Percentiles rank a stretch among this genome's conserved stretches.
phyloP scores from a whole-genome alignment of 306 rosid genomes.

The Inga leiocalycina region DNA sequence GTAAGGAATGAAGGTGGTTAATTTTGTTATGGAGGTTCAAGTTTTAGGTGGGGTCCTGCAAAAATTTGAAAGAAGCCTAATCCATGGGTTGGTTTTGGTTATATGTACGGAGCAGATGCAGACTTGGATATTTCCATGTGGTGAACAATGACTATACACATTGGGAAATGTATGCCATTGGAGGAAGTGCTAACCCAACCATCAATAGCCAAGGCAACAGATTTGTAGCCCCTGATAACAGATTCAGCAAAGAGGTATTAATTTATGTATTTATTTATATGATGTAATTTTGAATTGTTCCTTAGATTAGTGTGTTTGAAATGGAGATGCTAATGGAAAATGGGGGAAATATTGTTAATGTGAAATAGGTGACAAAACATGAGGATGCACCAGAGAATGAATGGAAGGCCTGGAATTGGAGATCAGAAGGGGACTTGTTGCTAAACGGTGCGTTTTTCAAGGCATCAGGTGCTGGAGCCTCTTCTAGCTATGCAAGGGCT shows the following conservation, averaged over 20 bases:
- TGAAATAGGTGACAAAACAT: conserved; percentile 83
- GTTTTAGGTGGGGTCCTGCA: conserved; percentile 32
- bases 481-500: conserved; percentile 89
- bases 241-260: conserved; percentile 88
- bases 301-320: neutral
- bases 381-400: conserved; percentile 93
- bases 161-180: conserved; percentile 99
- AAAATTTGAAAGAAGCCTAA: conserved; percentile 14
- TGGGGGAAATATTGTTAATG: neutral
- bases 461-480: conserved; percentile 81
- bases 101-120: conserved; percentile 54
- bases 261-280: neutral
- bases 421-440: conserved; percentile 78
- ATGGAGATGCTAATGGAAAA: neutral
- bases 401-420: conserved; percentile 93
- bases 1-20: neutral
- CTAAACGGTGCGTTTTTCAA: conserved; percentile 89
- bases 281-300: neutral
- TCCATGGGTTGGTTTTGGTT: neutral
- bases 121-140: conserved; percentile 97
- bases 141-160: conserved; percentile 99
- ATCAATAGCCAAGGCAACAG: conserved; percentile 96
- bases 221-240: conserved; percentile 72
- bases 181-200: conserved; percentile 93
- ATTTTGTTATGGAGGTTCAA: neutral